phyloP scores from a whole-genome alignment of 176 grass and related monocot genomes.

The Lolium multiflorum region DNA sequence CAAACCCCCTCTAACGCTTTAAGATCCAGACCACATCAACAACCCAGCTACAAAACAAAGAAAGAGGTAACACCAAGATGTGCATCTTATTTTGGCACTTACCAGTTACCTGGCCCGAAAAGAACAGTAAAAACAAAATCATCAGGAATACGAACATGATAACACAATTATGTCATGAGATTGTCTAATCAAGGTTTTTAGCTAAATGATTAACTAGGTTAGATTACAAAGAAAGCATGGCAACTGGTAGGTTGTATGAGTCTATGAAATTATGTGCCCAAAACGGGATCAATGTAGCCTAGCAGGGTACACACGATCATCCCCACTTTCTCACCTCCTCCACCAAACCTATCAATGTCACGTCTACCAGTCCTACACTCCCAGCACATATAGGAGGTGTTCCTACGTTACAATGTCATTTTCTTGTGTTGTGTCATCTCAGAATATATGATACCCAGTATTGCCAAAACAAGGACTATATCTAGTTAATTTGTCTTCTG shows the following conservation, averaged over 20 bases:
- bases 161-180: not conserved
- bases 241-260: not conserved
- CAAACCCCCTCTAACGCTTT: no score
- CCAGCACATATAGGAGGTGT: not conserved
- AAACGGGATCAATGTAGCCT: slow-evolving; percentile 25
- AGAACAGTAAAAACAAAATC: not conserved
- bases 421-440: slow-evolving; percentile 6
- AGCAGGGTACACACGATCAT: slow-evolving; percentile 24
- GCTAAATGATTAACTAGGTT: slow-evolving; percentile 1
- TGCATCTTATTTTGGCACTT: slow-evolving; percentile 5
- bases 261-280: not conserved
- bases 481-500: not conserved
- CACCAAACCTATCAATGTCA: slow-evolving; percentile 5
- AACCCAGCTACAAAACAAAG: no score
- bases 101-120: not conserved
- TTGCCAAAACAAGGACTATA: slow-evolving; percentile 26
- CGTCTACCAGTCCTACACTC: not conserved
- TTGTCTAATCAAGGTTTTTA: slow-evolving; percentile 14
- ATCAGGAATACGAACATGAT: not conserved
- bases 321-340: slow-evolving; percentile 27
- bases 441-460: not conserved
- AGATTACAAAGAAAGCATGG: not conserved
- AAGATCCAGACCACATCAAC: no score
- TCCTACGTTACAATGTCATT: slow-evolving; percentile 17
- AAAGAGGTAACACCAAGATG: not conserved